Evolutionary conservation across 176 grass and related monocot genomes (phyloP).

Genomic region (Carex pumila): DNA sequence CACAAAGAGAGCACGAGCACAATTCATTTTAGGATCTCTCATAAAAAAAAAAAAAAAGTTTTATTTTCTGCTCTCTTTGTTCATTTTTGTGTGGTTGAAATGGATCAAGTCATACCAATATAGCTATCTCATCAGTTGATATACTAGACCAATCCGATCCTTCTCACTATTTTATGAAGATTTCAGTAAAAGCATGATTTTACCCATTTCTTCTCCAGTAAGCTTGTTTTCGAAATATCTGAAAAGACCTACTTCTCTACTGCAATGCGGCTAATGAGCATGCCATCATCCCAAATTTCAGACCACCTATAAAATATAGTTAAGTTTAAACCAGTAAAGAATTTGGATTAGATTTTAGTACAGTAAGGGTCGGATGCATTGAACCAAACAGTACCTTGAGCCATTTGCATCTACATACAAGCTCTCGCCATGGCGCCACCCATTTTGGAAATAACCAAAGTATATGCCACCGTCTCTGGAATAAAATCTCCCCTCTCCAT

Average conservation of each 20-base stretch:
- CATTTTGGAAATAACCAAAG: constrained; percentile 85
- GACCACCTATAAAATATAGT: constrained; percentile 49
- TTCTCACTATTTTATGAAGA: neutral
- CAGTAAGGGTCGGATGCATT: neutral
- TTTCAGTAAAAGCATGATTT: neutral
- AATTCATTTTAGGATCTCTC: neutral
- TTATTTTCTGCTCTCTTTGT: neutral
- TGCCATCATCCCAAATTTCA: constrained; percentile 72
- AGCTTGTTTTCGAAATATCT: neutral
- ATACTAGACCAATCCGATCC: neutral
- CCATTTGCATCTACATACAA: constrained; percentile 59
- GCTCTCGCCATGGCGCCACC: constrained; percentile 70
- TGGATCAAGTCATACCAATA: neutral
- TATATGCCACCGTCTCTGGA: constrained; percentile 65
- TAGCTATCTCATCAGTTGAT: neutral
- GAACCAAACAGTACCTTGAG: constrained; percentile 41
- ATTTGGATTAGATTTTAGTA: neutral
- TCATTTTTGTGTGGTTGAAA: neutral
- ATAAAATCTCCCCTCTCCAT: constrained; percentile 94
- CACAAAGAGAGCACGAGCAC: too few relatives aligned
- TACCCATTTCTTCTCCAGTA: neutral
- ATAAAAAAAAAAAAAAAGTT: neutral
- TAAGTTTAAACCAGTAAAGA: neutral
- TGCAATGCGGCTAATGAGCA: constrained; percentile 36
- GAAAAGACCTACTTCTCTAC: constrained; percentile 33